Evolutionary conservation across 768 basidiomycete species (phyloP), one percentile per base, ranked within the genome.

Genomic region (Suillus occidentalis): DNA sequence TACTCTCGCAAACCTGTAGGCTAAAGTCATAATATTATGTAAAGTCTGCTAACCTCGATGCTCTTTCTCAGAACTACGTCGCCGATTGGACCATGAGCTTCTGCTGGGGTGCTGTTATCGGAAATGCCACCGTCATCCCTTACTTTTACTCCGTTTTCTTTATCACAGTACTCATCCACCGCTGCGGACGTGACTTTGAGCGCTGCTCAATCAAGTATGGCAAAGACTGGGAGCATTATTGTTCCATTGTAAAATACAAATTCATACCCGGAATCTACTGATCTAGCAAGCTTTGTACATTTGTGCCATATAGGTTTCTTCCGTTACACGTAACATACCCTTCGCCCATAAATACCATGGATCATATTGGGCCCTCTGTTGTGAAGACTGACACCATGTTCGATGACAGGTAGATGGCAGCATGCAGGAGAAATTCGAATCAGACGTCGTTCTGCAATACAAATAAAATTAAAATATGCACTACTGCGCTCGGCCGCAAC

Each of bases 71-170:
- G 88, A 97, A 99, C 78, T 99, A 99, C 74, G 89, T 94, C 36
- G 95, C 95, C 66, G 95, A 97, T 77, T 95, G 92, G 91, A 79
- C 81, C 31, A 92, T 92, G 87, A 86, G 89, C 70, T 83, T 94
- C 68, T 89, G 85, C 56, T 95, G 94, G 94, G 94, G 93, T 62
- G 87, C 88, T 56, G 79, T 89, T 74, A 86, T 92, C 58, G 92
- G 93, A 31, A 79, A 85, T 5, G 84, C 88, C 18, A 89, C 89
- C 37, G 84, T 90, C 58, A 97, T 99, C 73, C 95, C 95, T 1
- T 96, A 96, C 80, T 99, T 94, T 80, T 99, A 99, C 79, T 94
- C 94, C 14, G 83, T 95, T 59, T 99, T 99, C 85, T 99, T 99
- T 83, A 89, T 97, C 72, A 85, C 85, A 53, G 96, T 99, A 25